A percentile compares a stretch with the other conserved stretches of the same genome.
These are phyloP conservation scores for Wickerhamiella spandovensis DNA, from an alignment of 805 yeast genomes.

Conservation along the genomic window DNA sequence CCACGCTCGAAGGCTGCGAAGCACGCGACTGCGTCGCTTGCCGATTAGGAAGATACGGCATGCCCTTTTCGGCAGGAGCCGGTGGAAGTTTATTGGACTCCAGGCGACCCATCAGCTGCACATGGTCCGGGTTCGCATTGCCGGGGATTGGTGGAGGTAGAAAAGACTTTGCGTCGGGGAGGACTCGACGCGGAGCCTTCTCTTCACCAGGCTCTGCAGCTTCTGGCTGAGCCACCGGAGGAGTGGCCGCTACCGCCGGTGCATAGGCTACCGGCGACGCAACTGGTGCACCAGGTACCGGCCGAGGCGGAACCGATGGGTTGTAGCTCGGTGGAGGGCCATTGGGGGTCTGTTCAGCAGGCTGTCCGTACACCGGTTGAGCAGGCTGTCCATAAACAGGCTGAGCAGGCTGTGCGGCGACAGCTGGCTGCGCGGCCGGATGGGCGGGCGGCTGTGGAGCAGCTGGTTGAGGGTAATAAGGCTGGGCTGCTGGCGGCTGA, in stretches of 20 bases:
- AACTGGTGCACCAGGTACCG: constrained; percentile 3
- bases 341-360: constrained; percentile 10
- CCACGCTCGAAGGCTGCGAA: constrained; percentile 1
- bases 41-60: constrained; percentile 12
- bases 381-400: neutral
- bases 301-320: constrained; percentile 3
- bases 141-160: constrained; percentile 16
- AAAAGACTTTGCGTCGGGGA: constrained; percentile 18
- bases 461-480: neutral
- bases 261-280: neutral
- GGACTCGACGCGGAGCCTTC: constrained; percentile 7
- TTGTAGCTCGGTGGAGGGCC: constrained; percentile 4
- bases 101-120: constrained; percentile 1
- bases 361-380: constrained; percentile 3
- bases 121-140: constrained; percentile 7
- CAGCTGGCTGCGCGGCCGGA: neutral
- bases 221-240: neutral
- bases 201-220: neutral
- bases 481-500: neutral
- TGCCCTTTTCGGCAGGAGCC: neutral
- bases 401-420: neutral
- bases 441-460: constrained; percentile 2
- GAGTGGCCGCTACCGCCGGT: no score
- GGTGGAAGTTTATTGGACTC: constrained; percentile 4
- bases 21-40: constrained; percentile 14